Percentiles rank a stretch among this genome's conserved stretches.
These are phyloP conservation scores for Colletotrichum somersetense DNA, from an alignment of 2,329 filamentous ascomycete genomes.

Conservation along the genomic window DNA sequence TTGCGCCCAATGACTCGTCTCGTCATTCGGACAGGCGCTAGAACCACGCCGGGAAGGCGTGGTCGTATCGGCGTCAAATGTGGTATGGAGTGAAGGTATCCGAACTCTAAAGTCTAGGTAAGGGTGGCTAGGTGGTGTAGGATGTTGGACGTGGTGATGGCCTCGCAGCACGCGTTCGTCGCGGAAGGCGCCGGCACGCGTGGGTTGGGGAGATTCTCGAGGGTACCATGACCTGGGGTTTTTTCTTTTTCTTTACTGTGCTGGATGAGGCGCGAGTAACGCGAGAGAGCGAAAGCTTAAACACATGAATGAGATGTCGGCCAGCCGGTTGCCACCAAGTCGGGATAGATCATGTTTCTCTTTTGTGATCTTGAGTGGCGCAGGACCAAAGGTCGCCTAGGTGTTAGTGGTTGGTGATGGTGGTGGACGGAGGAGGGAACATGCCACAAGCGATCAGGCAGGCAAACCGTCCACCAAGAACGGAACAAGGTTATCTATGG, in stretches of 20 bases:
- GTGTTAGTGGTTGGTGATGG: not conserved
- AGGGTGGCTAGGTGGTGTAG: not conserved
- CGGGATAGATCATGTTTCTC: not conserved
- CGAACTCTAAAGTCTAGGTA: slow-evolving; percentile 19
- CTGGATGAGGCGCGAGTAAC: not conserved
- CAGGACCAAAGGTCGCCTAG: not conserved
- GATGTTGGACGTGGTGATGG: slow-evolving; percentile 9
- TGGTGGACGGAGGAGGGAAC: not conserved
- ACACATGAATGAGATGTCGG: not conserved
- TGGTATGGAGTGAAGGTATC: slow-evolving; percentile 33
- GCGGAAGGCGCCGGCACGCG: slow-evolving; percentile 34
- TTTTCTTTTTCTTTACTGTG: not conserved
- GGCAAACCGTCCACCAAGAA: not conserved
- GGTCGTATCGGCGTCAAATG: slow-evolving; percentile 21
- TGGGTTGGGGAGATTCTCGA: not conserved
- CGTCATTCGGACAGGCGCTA: slow-evolving; percentile 24
- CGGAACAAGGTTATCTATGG: not conserved
- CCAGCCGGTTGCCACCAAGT: not conserved
- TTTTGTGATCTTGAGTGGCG: not conserved
- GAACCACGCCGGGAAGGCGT: slow-evolving; percentile 42
- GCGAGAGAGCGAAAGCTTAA: not conserved
- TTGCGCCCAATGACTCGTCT: slow-evolving; percentile 36
- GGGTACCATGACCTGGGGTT: not conserved
- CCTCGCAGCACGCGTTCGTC: slow-evolving; percentile 35
- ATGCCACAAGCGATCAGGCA: not conserved